A percentile compares a stretch with the other conserved stretches of the same genome.
Evolutionary conservation across 129 eudicot genomes (phyloP).

Genomic region (carrot (Daucus carota)): DNA sequence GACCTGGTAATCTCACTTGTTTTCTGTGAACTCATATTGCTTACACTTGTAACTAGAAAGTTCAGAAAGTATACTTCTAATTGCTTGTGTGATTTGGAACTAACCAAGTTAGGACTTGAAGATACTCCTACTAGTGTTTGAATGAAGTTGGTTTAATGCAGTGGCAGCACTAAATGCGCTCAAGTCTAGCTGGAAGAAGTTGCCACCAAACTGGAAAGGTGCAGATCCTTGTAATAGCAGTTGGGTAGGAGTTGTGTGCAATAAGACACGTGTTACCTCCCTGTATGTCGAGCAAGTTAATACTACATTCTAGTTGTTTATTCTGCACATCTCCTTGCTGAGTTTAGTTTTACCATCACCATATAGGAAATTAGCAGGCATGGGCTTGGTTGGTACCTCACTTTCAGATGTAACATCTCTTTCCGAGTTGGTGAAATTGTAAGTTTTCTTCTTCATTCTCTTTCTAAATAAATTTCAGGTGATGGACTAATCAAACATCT

Average conservation of each 20-base stretch:
- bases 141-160: slow-evolving; percentile 16
- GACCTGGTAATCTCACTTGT: neutral
- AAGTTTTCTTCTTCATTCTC: slow-evolving; percentile 24
- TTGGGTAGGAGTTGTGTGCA: slow-evolving; percentile 83
- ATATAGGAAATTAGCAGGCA: slow-evolving; percentile 54
- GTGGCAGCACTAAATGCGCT: slow-evolving; percentile 47
- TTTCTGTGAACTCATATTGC: neutral
- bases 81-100: neutral
- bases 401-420: slow-evolving; percentile 58
- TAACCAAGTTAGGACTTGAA: neutral
- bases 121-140: neutral
- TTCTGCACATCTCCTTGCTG: neutral
- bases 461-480: neutral
- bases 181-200: slow-evolving; percentile 57
- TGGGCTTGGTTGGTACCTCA: slow-evolving; percentile 35
- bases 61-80: neutral
- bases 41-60: neutral
- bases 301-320: neutral
- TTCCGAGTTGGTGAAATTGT: slow-evolving; percentile 54
- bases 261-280: slow-evolving; percentile 46
- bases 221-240: slow-evolving; percentile 73
- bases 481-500: neutral
- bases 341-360: neutral
- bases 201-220: slow-evolving; percentile 79
- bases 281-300: slow-evolving; percentile 34